A percentile compares a stretch with the other conserved stretches of the same genome.
phyloP scores from a whole-genome alignment of 1,139 yeast species.

The Kodamaea sp. region DNA sequence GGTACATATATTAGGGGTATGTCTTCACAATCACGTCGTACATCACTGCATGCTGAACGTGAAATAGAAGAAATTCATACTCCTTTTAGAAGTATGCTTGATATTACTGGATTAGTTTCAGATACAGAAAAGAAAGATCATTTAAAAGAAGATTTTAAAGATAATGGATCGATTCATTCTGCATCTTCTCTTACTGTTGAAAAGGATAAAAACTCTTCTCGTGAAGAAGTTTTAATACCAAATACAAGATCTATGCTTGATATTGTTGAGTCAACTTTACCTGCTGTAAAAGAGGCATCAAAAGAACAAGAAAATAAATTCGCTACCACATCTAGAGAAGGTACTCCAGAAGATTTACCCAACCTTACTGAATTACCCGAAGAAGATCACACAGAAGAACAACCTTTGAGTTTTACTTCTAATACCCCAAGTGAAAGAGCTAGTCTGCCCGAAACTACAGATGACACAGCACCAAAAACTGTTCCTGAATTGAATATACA shows the following conservation, averaged over 20 bases:
- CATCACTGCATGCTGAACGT: slow-evolving; percentile 7
- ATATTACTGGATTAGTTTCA: slow-evolving; percentile 19
- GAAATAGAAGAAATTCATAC: slow-evolving; percentile 24
- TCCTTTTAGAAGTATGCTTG: slow-evolving; percentile 41
- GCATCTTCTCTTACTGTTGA: slow-evolving; percentile 24
- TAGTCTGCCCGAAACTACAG: too few relatives aligned
- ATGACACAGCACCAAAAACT: slow-evolving; percentile 3
- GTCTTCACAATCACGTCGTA: slow-evolving; percentile 8
- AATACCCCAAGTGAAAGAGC: too few relatives aligned
- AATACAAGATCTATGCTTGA: slow-evolving; percentile 15
- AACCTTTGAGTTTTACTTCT: too few relatives aligned
- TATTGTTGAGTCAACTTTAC: slow-evolving; percentile 12
- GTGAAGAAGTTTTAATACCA: not conserved
- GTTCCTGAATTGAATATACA: slow-evolving; percentile 7
- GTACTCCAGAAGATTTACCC: too few relatives aligned
- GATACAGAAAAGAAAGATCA: not conserved
- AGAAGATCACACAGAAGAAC: not conserved
- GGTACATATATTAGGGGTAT: slow-evolving; percentile 22
- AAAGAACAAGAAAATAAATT: not conserved
- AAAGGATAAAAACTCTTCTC: not conserved
- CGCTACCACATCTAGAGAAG: too few relatives aligned
- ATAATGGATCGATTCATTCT: slow-evolving; percentile 23
- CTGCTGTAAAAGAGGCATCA: slow-evolving; percentile 22
- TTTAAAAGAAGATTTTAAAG: slow-evolving; percentile 8
- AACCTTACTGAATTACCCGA: too few relatives aligned